phyloP scores from a whole-genome alignment of 257 asterid species.

The Anisodus acutangulus region DNA sequence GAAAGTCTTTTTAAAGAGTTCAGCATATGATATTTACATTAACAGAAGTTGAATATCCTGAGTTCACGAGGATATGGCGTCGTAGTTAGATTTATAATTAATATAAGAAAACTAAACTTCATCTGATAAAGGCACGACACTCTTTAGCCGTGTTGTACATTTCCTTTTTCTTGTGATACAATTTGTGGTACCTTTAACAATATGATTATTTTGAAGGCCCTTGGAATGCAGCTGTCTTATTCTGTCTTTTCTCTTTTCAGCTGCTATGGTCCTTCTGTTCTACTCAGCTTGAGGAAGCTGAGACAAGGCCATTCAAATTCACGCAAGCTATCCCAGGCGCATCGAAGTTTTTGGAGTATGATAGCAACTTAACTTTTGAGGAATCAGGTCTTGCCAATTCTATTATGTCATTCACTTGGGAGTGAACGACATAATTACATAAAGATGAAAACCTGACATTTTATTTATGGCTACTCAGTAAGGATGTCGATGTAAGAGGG shows the following conservation, averaged over 20 bases:
- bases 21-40: neutral
- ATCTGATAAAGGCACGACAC: neutral
- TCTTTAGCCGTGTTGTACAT: neutral
- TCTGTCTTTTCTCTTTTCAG: conserved; percentile 44
- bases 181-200: neutral
- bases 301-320: conserved; percentile 57
- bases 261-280: conserved; percentile 87
- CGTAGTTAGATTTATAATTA: neutral
- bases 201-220: neutral
- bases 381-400: conserved; percentile 86
- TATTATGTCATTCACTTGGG: conserved; percentile 84
- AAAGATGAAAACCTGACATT: neutral
- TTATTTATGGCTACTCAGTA: neutral
- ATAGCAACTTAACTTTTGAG: conserved; percentile 55
- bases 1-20: neutral
- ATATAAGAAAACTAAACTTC: neutral
- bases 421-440: conserved; percentile 36
- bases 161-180: neutral
- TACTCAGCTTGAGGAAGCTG: conserved; percentile 72
- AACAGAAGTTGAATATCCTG: neutral
- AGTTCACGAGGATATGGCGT: neutral
- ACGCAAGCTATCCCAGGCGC: conserved; percentile 84
- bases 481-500: neutral
- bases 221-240: conserved; percentile 10
- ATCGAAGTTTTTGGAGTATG: conserved; percentile 55